Evolutionary conservation across 2,329 filamentous ascomycete genomes (phyloP).

Genomic region (Colletotrichum theobromicola): DNA sequence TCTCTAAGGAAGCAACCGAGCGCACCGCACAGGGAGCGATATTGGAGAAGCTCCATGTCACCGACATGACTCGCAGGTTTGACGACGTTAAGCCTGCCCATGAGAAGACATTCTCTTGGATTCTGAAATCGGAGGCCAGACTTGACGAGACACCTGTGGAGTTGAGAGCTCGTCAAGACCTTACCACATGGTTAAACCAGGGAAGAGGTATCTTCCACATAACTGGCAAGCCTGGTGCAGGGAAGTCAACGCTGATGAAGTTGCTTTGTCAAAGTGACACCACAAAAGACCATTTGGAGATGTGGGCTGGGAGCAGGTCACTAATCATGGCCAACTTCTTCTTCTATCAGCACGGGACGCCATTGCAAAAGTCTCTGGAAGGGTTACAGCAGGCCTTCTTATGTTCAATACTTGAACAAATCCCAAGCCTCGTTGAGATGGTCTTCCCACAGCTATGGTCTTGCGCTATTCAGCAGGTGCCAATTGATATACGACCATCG

Average conservation of each 20-base stretch:
- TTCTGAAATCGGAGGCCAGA: not conserved
- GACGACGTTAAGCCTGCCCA: not conserved
- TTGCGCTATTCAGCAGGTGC: not conserved
- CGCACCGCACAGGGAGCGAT: not conserved
- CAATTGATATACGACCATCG: not conserved
- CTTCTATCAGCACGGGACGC: not conserved
- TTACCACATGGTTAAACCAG: not conserved
- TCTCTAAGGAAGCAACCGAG: not conserved
- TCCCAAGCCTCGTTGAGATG: not conserved
- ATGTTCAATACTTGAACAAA: not conserved
- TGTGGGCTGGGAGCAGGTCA: not conserved
- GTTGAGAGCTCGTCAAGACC: not conserved
- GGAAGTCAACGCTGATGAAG: slow-evolving; percentile 9
- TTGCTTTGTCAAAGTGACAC: not conserved
- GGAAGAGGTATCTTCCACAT: not conserved
- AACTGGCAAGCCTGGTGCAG: not conserved
- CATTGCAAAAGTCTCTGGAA: not conserved
- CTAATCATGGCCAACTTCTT: not conserved
- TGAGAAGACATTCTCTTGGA: not conserved
- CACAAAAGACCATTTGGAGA: not conserved
- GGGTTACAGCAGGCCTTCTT: not conserved
- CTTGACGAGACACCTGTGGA: not conserved
- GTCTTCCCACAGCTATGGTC: not conserved
- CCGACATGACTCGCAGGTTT: not conserved
- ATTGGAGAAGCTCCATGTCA: not conserved